Conservation (phyloP, 140 eudicot species). For the Senecio squalidus region DNA sequence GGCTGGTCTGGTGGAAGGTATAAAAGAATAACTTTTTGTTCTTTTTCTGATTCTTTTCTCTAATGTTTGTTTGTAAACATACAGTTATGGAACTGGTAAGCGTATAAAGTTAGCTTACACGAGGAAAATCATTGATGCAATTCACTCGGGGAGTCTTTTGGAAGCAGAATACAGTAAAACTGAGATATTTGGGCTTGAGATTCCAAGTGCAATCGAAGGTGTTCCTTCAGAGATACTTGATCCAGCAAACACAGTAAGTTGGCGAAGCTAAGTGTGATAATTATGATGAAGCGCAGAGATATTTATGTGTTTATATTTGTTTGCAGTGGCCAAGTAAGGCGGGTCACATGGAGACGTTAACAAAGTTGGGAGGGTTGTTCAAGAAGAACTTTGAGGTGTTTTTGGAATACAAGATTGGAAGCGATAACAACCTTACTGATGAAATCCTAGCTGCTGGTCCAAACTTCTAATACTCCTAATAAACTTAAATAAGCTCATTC, state of each 20-base stretch:
- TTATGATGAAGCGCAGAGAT: too few relatives aligned
- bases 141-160: constrained; percentile 78
- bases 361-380: constrained; percentile 81
- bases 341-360: constrained; percentile 70
- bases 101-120: constrained; percentile 92
- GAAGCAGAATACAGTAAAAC: constrained; percentile 70
- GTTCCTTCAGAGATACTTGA: constrained; percentile 87
- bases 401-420: constrained; percentile 69
- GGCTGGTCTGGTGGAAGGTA: constrained; percentile 99
- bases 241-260: constrained; percentile 80
- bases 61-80: neutral
- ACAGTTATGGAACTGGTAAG: constrained; percentile 78
- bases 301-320: neutral
- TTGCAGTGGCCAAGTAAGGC: constrained; percentile 77
- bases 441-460: constrained; percentile 96
- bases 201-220: constrained; percentile 83
- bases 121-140: constrained; percentile 80
- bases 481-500: neutral
- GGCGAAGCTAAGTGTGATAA: too few relatives aligned
- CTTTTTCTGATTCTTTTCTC: neutral
- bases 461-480: constrained; percentile 30
- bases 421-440: constrained; percentile 62
- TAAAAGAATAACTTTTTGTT: neutral
- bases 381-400: constrained; percentile 84
- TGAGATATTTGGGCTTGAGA: constrained; percentile 79